A percentile compares a stretch with the other conserved stretches of the same genome.
These are phyloP conservation scores for Penicillium sp. DNA, from an alignment of 2,329 filamentous ascomycete species.

Conservation along the genomic window DNA sequence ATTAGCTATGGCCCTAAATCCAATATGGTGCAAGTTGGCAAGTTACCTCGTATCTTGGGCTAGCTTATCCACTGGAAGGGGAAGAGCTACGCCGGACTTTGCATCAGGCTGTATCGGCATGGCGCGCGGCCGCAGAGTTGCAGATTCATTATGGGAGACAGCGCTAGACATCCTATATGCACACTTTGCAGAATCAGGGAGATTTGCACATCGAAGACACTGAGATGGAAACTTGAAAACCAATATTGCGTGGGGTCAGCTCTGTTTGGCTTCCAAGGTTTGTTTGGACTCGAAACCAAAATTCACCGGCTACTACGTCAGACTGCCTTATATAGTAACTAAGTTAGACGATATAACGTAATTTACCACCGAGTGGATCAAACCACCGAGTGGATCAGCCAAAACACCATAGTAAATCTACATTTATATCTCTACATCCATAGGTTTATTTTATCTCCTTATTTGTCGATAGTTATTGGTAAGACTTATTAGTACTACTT, in stretches of 20 bases:
- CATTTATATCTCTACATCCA: no score
- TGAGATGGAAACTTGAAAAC: not conserved
- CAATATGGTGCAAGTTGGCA: no score
- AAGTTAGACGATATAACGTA: no score
- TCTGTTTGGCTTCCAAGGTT: not conserved
- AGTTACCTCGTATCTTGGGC: conserved; percentile 38
- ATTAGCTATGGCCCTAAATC: conserved; percentile 3
- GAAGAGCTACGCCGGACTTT: conserved; percentile 23
- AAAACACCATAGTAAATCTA: no score
- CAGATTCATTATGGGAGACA: conserved; percentile 26
- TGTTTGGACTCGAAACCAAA: conserved; percentile 4
- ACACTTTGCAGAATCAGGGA: conserved; percentile 8
- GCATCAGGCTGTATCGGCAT: conserved; percentile 26
- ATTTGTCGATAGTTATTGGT: no score
- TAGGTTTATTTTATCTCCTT: no score
- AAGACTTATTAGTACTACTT: no score
- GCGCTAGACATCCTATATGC: conserved; percentile 32
- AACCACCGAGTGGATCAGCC: no score
- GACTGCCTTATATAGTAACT: not conserved
- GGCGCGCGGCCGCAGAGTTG: conserved; percentile 35
- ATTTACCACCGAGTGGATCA: no score
- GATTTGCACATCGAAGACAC: conserved; percentile 18
- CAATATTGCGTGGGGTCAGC: not conserved
- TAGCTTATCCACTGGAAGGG: conserved; percentile 28
- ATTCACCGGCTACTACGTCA: conserved; percentile 6